A percentile compares a stretch with the other conserved stretches of the same genome.
These are phyloP conservation scores for Neocatenulostroma microsporum DNA, from an alignment of 2,329 filamentous ascomycete genomes.

Conservation along the genomic window DNA sequence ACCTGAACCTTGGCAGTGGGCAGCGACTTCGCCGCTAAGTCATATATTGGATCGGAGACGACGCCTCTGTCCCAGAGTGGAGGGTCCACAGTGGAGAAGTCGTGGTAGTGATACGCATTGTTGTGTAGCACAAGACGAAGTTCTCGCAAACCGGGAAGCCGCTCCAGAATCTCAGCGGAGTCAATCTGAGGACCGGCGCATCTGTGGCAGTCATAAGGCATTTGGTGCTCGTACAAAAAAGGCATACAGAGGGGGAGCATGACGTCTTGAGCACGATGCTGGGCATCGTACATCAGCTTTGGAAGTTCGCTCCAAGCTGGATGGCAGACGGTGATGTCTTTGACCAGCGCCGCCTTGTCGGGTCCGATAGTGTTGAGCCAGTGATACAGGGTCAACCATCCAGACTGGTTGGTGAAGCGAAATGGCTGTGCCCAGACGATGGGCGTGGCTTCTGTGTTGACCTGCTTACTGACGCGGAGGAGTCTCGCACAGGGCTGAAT, in stretches of 20 bases:
- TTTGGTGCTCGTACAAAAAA: no score
- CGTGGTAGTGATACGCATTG: background rate
- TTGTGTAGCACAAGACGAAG: background rate
- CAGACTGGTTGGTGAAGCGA: conserved; percentile 15
- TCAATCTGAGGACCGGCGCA: background rate
- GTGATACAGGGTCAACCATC: conserved; percentile 8
- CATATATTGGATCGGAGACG: background rate
- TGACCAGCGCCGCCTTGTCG: background rate
- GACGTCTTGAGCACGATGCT: background rate
- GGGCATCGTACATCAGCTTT: background rate
- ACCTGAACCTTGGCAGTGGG: no score
- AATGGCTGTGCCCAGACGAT: conserved; percentile 41
- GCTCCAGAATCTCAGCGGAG: background rate
- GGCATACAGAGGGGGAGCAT: no score
- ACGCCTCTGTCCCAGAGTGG: background rate
- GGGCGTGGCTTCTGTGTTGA: conserved; percentile 33
- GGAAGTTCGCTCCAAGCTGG: background rate
- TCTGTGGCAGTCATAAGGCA: background rate
- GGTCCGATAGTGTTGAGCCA: background rate
- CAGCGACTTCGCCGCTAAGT: no score
- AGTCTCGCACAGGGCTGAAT: background rate
- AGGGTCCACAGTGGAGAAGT: background rate
- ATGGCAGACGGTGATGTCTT: conserved; percentile 4
- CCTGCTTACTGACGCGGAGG: conserved; percentile 15
- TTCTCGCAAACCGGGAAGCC: background rate